Evolutionary conservation across 495 filamentous ascomycete genomes (phyloP).

Genomic region (Cercophora scortea): DNA sequence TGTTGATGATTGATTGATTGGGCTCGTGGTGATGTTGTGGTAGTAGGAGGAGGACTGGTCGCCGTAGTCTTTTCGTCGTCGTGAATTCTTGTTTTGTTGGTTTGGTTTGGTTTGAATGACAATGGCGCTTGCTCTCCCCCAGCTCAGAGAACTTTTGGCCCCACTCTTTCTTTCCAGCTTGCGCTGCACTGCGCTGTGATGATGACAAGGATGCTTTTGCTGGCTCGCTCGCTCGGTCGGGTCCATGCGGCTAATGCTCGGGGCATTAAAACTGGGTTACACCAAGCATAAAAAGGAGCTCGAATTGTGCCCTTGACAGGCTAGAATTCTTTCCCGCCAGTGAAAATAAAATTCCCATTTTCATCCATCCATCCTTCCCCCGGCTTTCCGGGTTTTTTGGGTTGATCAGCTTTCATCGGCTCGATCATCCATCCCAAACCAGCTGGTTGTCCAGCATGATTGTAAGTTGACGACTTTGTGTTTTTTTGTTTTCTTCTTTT

Average conservation of each 20-base stretch:
- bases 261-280: neutral
- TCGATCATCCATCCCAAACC: no score
- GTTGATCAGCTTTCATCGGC: no score
- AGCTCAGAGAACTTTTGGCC: conserved; percentile 1
- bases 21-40: neutral
- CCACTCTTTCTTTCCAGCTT: neutral
- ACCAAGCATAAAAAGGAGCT: neutral
- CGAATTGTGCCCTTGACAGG: neutral
- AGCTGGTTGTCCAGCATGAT: conserved; percentile 5
- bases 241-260: neutral
- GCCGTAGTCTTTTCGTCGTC: no score
- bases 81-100: neutral
- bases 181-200: neutral
- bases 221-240: neutral
- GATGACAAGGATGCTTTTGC: neutral
- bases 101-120: neutral
- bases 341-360: neutral
- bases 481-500: neutral
- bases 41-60: no score
- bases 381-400: no score
- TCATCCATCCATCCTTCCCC: no score
- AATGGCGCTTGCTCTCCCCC: no score
- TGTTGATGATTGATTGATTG: neutral
- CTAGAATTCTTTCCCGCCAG: neutral
- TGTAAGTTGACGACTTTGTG: conserved; percentile 15